Evolutionary conservation across 768 basidiomycete species (phyloP).

Genomic region (Russula sp.): DNA sequence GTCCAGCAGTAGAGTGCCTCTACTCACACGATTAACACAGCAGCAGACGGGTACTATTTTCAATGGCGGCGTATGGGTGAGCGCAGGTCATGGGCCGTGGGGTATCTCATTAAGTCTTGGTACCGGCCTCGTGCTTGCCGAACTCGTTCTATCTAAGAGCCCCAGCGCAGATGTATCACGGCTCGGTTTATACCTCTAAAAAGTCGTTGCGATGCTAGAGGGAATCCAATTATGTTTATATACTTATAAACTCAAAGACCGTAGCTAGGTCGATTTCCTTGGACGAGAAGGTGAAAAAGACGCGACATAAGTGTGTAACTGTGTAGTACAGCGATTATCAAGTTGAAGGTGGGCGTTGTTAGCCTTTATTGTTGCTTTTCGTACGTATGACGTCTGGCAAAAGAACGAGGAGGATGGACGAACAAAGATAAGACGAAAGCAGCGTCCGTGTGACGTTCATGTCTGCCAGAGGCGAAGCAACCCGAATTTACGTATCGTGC

Average conservation of each 20-base stretch:
- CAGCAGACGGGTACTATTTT: constrained; percentile 28
- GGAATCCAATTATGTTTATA: neutral
- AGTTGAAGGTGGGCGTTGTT: neutral
- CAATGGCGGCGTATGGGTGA: constrained; percentile 29
- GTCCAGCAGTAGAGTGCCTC: constrained; percentile 29
- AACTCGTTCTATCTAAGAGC: constrained; percentile 29
- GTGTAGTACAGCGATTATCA: neutral
- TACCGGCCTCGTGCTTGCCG: constrained; percentile 30
- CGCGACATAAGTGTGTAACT: neutral
- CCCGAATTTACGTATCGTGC: constrained; percentile 8
- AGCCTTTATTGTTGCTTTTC: neutral
- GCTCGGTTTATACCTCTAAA: neutral
- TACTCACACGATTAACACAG: constrained; percentile 30
- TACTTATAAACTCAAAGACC: neutral
- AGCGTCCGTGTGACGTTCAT: neutral
- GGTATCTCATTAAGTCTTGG: constrained; percentile 32
- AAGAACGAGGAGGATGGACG: constrained; percentile 17
- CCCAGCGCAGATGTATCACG: constrained; percentile 29
- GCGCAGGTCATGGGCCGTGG: constrained; percentile 38
- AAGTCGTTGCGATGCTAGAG: neutral
- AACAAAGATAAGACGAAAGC: constrained; percentile 14
- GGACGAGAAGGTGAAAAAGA: neutral
- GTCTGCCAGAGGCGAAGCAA: neutral
- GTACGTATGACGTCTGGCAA: neutral
- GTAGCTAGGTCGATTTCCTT: neutral